These are phyloP conservation scores for Colletotrichum musicola DNA, from an alignment of 2,329 filamentous ascomycete species.

Conservation along the genomic window DNA sequence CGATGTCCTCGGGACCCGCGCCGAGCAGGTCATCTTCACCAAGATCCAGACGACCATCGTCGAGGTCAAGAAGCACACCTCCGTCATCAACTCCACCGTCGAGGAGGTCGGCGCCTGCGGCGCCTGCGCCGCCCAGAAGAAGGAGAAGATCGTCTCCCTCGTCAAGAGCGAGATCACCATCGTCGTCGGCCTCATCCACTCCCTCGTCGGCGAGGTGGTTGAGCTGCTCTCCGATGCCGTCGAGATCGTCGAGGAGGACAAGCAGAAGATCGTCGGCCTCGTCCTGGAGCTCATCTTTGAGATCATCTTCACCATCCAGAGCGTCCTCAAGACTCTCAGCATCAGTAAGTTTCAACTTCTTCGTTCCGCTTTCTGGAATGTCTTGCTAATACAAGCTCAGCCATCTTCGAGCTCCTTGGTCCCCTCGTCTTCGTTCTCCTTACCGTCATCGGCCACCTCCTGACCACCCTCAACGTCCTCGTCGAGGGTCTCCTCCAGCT, in stretches of 20 bases:
- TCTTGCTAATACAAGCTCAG: neutral
- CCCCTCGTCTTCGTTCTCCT: constrained; percentile 32
- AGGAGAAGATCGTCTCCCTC: constrained; percentile 20
- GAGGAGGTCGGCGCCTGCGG: constrained; percentile 7
- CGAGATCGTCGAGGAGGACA: constrained; percentile 34
- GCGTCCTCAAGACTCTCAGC: constrained; percentile 25
- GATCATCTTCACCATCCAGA: constrained; percentile 23
- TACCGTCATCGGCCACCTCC: constrained; percentile 25
- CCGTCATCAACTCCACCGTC: constrained; percentile 34
- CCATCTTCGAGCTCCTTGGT: constrained; percentile 36
- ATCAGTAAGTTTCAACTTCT: constrained; percentile 2
- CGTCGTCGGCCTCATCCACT: constrained; percentile 25
- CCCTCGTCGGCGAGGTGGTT: constrained; percentile 15
- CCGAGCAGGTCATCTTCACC: constrained; percentile 27
- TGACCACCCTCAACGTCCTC: constrained; percentile 28
- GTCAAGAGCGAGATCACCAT: constrained; percentile 34
- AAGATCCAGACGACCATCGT: constrained; percentile 30
- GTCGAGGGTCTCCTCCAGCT: constrained; percentile 27
- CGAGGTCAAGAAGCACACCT: constrained; percentile 33
- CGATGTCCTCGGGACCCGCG: constrained; percentile 13
- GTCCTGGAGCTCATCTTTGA: constrained; percentile 35
- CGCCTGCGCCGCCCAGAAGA: constrained; percentile 11
- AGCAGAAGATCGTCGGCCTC: constrained; percentile 25
- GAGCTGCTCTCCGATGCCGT: constrained; percentile 16
- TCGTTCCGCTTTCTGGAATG: neutral